Evolutionary conservation across 139 green algal genomes (phyloP), one percentile per base, ranked within the genome.

Genomic region (Bryopsis sp.): DNA sequence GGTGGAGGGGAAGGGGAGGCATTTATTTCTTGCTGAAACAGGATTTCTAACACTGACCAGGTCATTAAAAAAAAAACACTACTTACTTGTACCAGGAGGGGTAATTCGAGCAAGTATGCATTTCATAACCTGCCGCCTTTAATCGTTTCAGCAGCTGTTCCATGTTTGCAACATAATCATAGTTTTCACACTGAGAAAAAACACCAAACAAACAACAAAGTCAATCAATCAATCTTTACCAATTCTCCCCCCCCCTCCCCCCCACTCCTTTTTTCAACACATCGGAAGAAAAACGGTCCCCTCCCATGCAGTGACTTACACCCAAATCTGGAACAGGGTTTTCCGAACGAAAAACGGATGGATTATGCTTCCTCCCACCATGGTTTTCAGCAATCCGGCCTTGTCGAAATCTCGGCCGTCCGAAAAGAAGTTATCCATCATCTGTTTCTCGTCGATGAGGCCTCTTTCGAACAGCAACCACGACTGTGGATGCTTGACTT

Each of bases 401-500:
- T 80, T 72, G 48, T 96, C 86, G 43, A 93, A 81, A 3, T 32
- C 2, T 0, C 89, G 78, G 0, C 81, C 80, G 32, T 96, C 89
- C 0, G 62, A 36, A n/a, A 96, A 96, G 74, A 96, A 96, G 26
- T 81, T 86, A 8, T 34, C 48, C 0, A 90, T 34, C 19, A 94
- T 57, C 68, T 93, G 61, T 8, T 84, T 68, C 67, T 96, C 82
- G 0, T 33, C 64, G 54, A 96, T 88, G 0, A 79, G 28, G 0
- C 78, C 89, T 7, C 64, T 79, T 47, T 96, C 89, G 82, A 96
- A 96, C 35, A 90, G 83, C 1, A 95, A 43, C 89, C 89, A 96
- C 2, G 88, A 82, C 1, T 79, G 87, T 33, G 89, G 89, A 58
- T 95, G 89, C 78, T 96, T 96, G 28, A 74, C 65, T 2, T 75